Base-by-base conservation (phyloP, 768 basidiomycete species). In the Sistotremastrum niveocremeum region DNA sequence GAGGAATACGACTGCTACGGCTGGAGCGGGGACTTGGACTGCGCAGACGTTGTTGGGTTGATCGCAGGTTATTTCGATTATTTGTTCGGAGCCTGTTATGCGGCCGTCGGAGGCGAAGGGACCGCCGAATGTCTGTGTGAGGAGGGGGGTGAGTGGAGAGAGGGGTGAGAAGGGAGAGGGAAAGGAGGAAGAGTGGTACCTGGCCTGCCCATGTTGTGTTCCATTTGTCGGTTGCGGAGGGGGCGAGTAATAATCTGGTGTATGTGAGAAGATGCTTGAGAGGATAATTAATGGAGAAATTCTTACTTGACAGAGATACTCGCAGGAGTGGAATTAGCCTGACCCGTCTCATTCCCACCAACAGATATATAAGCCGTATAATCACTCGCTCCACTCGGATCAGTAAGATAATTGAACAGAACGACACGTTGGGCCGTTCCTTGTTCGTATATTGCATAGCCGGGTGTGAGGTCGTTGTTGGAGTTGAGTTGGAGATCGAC, bases 131-230 rank as follows among this genome's bases (percentile, higher is more conserved):
- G 73, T 71, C 60, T 54, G 39, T 8, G 10, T 34, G 20, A 32
- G 11, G 39, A 36, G n/a, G n/a, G n/a, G n/a, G 20, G 20, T 33
- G 44, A 50, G 44, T 39, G 46, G 11, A 42, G 10, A 32, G 32
- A 11, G 36, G 33, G 10, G 7, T 1, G 39, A 12, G 39, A 20
- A 30, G n/a, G n/a, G n/a, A n/a, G n/a, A n/a, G n/a, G n/a, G n/a
- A n/a, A n/a, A n/a, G n/a, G n/a, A 8, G 20, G 6, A 37, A 42
- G 44, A 8, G 6, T 51, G 67, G 34, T 40, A 80, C 80, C n/a
- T n/a, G n/a, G n/a, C 77, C 76, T 3, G 81, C 85, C 84, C 85
- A 88, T 0, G 76, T 79, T 47, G 85, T 75, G 54, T 83, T 77
- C 44, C 64, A 67, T 55, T 74, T 79, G 47, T 76, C 71, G 2